Conservation (phyloP, 2,329 filamentous ascomycete species). For the Exutisphaerella laricina region DNA sequence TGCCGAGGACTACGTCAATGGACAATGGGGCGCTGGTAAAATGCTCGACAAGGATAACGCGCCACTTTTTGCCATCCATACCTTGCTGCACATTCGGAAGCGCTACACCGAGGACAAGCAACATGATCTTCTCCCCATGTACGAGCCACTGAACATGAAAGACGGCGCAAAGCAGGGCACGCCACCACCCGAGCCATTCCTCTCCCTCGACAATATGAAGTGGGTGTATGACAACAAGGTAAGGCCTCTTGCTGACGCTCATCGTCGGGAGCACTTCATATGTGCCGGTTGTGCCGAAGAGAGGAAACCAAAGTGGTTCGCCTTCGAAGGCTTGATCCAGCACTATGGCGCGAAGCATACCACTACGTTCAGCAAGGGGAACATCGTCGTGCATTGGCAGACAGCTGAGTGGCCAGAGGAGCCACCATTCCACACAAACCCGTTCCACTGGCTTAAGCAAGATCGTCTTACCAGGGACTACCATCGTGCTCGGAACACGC, state of each 20-base stretch:
- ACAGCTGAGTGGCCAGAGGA: slow-evolving; percentile 70
- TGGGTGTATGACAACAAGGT: slow-evolving; percentile 76
- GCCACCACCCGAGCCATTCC: slow-evolving; percentile 28
- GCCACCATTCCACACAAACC: slow-evolving; percentile 65
- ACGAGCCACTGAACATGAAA: slow-evolving; percentile 14
- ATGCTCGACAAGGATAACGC: slow-evolving; percentile 59
- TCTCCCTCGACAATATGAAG: slow-evolving; percentile 80
- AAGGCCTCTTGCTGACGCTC: slow-evolving; percentile 60
- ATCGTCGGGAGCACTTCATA: slow-evolving; percentile 67
- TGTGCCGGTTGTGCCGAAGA: slow-evolving; percentile 61
- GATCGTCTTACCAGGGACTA: slow-evolving; percentile 16
- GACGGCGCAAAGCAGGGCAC: slow-evolving; percentile 14
- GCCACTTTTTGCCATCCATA: slow-evolving; percentile 64
- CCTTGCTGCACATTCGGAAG: slow-evolving; percentile 55
- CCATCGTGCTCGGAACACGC: slow-evolving; percentile 15
- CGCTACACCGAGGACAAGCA: slow-evolving; percentile 43
- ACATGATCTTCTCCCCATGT: slow-evolving; percentile 20
- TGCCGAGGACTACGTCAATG: slow-evolving; percentile 64
- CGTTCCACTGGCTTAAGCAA: slow-evolving; percentile 18
- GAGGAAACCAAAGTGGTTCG: slow-evolving; percentile 60
- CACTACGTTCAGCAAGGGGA: slow-evolving; percentile 61
- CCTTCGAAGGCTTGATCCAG: slow-evolving; percentile 73
- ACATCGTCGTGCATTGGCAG: slow-evolving; percentile 69
- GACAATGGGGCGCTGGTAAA: slow-evolving; percentile 59
- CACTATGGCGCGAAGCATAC: slow-evolving; percentile 83